Evolutionary conservation across 2,329 filamentous ascomycete species (phyloP).

Genomic region (Penicillium griseofulvum): DNA sequence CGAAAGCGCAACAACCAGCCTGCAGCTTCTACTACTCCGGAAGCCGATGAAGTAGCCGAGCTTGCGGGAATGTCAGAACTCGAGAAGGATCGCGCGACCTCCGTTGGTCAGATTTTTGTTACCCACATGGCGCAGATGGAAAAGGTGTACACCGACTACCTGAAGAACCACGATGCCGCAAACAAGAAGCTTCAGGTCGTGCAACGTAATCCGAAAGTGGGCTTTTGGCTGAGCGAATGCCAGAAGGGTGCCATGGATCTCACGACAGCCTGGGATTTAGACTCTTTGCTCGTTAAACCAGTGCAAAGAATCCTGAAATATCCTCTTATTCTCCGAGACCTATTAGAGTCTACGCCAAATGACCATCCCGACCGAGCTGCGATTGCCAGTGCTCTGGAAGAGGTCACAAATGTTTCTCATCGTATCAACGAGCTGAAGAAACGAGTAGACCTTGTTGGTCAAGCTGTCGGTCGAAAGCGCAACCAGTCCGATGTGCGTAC

Average conservation of each 20-base stretch:
- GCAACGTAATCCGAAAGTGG: slow-evolving; percentile 57
- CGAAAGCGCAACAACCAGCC: slow-evolving; percentile 44
- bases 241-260: slow-evolving; percentile 88
- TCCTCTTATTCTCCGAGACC: slow-evolving; percentile 75
- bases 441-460: slow-evolving; percentile 86
- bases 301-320: slow-evolving; percentile 95
- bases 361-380: slow-evolving; percentile 78
- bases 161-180: slow-evolving; percentile 64
- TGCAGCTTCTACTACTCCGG: slow-evolving; percentile 18
- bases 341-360: slow-evolving; percentile 73
- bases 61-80: slow-evolving; percentile 43
- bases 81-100: slow-evolving; percentile 59
- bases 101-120: slow-evolving; percentile 59
- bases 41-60: slow-evolving; percentile 26
- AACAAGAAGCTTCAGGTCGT: slow-evolving; percentile 57
- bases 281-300: slow-evolving; percentile 95
- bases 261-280: slow-evolving; percentile 89
- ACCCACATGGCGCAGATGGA: slow-evolving; percentile 59
- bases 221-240: slow-evolving; percentile 88
- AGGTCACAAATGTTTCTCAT: slow-evolving; percentile 60
- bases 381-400: slow-evolving; percentile 70
- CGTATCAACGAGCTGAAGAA: slow-evolving; percentile 94
- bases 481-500: slow-evolving; percentile 85
- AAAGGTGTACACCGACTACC: slow-evolving; percentile 62
- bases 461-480: slow-evolving; percentile 79